phyloP scores from a whole-genome alignment of 805 yeast genomes.

The Starmerella powellii region DNA sequence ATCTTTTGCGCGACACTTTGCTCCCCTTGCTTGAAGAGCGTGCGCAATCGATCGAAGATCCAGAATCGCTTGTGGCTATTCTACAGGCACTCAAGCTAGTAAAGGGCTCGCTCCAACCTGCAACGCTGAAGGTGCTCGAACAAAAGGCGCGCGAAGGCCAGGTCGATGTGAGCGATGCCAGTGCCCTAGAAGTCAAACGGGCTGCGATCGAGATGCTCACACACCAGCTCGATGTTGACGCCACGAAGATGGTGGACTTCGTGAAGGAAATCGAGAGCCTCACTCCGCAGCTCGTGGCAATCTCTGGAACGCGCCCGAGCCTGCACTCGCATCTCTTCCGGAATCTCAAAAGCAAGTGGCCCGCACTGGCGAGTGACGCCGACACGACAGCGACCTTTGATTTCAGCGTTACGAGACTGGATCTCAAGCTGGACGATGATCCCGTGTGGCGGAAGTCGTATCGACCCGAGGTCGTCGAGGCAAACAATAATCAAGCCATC shows the following conservation, averaged over 20 bases:
- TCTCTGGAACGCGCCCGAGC: conserved; percentile 22
- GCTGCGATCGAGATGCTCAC: conserved; percentile 10
- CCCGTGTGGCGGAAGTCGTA: conserved; percentile 12
- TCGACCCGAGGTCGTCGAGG: conserved; percentile 12
- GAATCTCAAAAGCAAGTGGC: conserved; percentile 11
- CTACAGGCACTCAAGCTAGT: conserved; percentile 11
- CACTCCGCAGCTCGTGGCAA: conserved; percentile 18
- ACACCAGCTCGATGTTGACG: conserved; percentile 4
- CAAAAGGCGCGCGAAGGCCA: not conserved
- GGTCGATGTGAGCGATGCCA: not conserved
- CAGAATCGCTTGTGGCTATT: conserved; percentile 10
- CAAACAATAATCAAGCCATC: conserved; percentile 1
- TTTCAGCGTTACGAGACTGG: conserved; percentile 19
- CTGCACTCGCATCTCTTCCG: conserved; percentile 7
- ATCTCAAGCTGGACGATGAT: conserved; percentile 6
- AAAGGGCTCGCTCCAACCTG: conserved; percentile 3
- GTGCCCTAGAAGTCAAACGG: not conserved
- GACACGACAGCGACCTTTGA: conserved; percentile 2
- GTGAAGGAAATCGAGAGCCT: conserved; percentile 1
- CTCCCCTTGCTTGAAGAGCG: conserved; percentile 10
- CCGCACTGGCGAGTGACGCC: not conserved
- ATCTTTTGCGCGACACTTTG: conserved; percentile 22
- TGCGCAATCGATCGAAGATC: conserved; percentile 4
- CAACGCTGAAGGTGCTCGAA: conserved; percentile 3
- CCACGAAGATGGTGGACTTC: not conserved